phyloP scores from a whole-genome alignment of 2,329 filamentous ascomycete species.

The Alternaria tenuissima region DNA sequence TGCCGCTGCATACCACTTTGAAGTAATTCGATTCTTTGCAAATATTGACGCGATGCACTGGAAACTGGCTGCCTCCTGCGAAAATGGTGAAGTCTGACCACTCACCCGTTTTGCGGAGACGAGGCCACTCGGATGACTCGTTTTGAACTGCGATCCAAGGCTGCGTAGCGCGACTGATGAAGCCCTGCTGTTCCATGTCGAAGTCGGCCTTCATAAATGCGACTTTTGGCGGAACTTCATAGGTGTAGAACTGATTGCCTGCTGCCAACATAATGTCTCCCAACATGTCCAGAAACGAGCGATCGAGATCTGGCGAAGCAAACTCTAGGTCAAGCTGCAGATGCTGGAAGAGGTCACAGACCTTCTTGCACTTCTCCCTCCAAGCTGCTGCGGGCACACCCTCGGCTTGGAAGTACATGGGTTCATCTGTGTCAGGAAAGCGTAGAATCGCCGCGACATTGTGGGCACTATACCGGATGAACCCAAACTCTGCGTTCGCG shows the following conservation, averaged over 20 bases:
- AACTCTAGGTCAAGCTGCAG: constrained; percentile 31
- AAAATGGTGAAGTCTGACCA: constrained; percentile 33
- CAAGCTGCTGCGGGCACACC: constrained; percentile 21
- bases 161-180: background rate
- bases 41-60: constrained; percentile 32
- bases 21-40: constrained; percentile 30
- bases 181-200: constrained; percentile 22
- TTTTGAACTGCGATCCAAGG: constrained; percentile 8
- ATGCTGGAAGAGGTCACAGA: constrained; percentile 23
- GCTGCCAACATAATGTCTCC: constrained; percentile 11
- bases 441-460: constrained; percentile 5
- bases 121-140: constrained; percentile 18
- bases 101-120: constrained; percentile 24
- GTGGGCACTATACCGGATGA: constrained; percentile 10
- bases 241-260: constrained; percentile 23
- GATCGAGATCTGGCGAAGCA: constrained; percentile 5
- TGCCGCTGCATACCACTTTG: constrained; percentile 26
- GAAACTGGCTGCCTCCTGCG: constrained; percentile 23
- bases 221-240: constrained; percentile 22
- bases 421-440: constrained; percentile 20
- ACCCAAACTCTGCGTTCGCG: constrained; percentile 26
- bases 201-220: constrained; percentile 11
- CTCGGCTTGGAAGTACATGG: constrained; percentile 25
- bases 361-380: constrained; percentile 23
- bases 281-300: constrained; percentile 18